Percentiles rank a stretch among this genome's conserved stretches.
Conservation (phyloP, 2,329 filamentous ascomycete species). For the Paraphaeosphaeria minitans region DNA sequence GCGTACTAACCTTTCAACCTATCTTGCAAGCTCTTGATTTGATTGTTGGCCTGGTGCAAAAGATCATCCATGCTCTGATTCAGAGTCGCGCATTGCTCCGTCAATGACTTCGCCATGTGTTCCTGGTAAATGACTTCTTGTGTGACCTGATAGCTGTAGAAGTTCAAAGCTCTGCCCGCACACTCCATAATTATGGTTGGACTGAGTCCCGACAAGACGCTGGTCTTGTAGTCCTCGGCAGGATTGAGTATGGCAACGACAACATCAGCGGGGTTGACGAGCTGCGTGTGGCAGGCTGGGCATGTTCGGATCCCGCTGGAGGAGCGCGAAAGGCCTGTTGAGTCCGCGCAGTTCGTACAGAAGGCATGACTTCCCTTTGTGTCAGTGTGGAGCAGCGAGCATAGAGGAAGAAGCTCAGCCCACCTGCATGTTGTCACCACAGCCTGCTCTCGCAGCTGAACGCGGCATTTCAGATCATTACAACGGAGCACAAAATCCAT, state of each 20-base stretch:
- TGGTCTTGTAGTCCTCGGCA: conserved; percentile 88
- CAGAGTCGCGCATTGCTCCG: conserved; percentile 71
- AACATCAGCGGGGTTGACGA: conserved; percentile 76
- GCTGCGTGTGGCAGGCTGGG: conserved; percentile 73
- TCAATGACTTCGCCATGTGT: conserved; percentile 71
- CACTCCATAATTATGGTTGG: conserved; percentile 87
- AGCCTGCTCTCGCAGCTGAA: conserved; percentile 70
- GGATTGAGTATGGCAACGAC: conserved; percentile 74
- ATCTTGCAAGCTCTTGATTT: conserved; percentile 69
- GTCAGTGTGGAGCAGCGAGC: conserved; percentile 44
- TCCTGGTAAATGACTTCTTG: conserved; percentile 87
- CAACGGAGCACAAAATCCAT: conserved; percentile 81
- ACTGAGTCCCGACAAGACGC: conserved; percentile 79
- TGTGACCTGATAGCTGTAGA: conserved; percentile 85
- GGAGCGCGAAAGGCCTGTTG: conserved; percentile 64
- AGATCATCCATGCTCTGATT: conserved; percentile 73
- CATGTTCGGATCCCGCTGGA: conserved; percentile 64
- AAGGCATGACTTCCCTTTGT: conserved; percentile 71
- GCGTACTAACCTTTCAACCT: conserved; percentile 63
- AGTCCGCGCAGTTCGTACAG: conserved; percentile 74
- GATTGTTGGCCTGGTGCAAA: conserved; percentile 74
- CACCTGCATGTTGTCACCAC: conserved; percentile 90
- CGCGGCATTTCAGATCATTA: conserved; percentile 78
- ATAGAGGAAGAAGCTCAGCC: conserved; percentile 22
- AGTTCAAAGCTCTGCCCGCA: conserved; percentile 75